Conservation (phyloP, 495 filamentous ascomycete species). For the Penicillium egyptiacum region DNA sequence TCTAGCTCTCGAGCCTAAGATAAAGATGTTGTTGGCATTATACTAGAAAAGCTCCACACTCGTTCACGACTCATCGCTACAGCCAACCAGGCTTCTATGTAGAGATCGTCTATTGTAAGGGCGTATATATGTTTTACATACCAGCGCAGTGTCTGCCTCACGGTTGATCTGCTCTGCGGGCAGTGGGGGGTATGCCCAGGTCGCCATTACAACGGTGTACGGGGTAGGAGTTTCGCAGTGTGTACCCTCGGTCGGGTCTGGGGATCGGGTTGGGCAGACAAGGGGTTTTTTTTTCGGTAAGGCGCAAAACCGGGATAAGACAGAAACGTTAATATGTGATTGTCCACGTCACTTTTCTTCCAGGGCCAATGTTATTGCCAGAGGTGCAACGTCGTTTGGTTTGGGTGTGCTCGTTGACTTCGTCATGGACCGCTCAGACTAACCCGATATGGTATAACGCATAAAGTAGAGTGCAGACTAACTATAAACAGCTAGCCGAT, state of each 20-base stretch:
- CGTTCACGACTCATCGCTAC: constrained; percentile 19
- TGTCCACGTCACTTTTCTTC: constrained; percentile 29
- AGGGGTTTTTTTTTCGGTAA: background rate
- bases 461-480: constrained; percentile 20
- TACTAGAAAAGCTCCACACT: constrained; percentile 25
- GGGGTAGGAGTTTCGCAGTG: background rate
- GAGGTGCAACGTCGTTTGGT: constrained; percentile 28
- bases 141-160: constrained; percentile 67
- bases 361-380: constrained; percentile 2
- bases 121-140: constrained; percentile 38
- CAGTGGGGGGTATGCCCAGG: constrained; percentile 74
- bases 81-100: constrained; percentile 12
- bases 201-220: constrained; percentile 58
- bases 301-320: constrained; percentile 11
- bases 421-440: constrained; percentile 36
- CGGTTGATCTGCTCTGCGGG: constrained; percentile 60
- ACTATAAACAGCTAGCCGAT: constrained; percentile 26
- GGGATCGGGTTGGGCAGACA: constrained; percentile 5
- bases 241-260: background rate
- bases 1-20: constrained; percentile 71
- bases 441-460: constrained; percentile 26
- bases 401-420: constrained; percentile 19
- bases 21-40: constrained; percentile 20
- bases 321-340: constrained; percentile 3
- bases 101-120: background rate